phyloP scores from a whole-genome alignment of 148 eudicot species.

The Camellia sinensis region DNA sequence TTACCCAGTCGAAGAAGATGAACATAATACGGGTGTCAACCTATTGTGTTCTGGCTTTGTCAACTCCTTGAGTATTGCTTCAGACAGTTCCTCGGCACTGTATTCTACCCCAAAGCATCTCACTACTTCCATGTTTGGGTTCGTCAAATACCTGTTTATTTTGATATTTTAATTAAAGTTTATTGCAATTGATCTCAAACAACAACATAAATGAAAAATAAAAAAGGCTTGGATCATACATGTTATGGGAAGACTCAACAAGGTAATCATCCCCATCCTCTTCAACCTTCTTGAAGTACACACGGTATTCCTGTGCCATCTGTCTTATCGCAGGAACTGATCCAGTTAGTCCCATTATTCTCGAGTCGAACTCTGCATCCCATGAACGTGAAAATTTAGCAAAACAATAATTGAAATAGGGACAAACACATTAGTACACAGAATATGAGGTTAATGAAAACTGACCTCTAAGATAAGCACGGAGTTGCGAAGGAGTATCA shows the following conservation, averaged over 20 bases:
- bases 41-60: slow-evolving; percentile 23
- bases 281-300: slow-evolving; percentile 78
- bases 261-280: slow-evolving; percentile 88
- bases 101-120: slow-evolving; percentile 73
- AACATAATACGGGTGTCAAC: neutral
- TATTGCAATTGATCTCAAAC: neutral
- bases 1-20: neutral
- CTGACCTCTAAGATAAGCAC: slow-evolving; percentile 81
- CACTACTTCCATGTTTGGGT: slow-evolving; percentile 65
- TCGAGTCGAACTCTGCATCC: slow-evolving; percentile 75
- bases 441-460: slow-evolving; percentile 9
- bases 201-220: neutral
- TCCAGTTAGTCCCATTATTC: slow-evolving; percentile 92
- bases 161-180: neutral
- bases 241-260: slow-evolving; percentile 81
- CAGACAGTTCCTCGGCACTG: slow-evolving; percentile 58
- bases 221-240: slow-evolving; percentile 36
- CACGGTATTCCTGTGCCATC: slow-evolving; percentile 82
- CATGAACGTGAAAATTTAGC: slow-evolving; percentile 15
- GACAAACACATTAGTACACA: neutral
- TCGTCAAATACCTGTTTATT: slow-evolving; percentile 70
- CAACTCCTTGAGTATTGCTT: slow-evolving; percentile 59
- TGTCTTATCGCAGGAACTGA: slow-evolving; percentile 65
- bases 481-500: slow-evolving; percentile 72
- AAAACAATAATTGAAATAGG: slow-evolving; percentile 8